phyloP scores from a whole-genome alignment of 2,329 filamentous ascomycete genomes.

The Aspergillus floridensis region DNA sequence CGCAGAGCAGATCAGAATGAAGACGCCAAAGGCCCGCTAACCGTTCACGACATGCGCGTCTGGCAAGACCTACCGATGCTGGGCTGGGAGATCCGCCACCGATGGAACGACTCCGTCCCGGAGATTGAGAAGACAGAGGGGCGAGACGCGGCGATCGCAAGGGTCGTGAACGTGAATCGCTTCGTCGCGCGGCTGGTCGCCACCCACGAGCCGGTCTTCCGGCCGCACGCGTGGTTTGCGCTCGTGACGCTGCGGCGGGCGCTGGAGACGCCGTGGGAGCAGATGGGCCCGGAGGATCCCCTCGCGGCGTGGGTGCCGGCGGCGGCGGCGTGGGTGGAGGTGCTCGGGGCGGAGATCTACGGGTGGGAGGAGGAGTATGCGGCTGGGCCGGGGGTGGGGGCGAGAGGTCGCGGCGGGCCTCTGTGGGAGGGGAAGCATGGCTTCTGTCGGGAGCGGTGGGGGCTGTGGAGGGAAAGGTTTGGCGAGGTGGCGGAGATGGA shows the following conservation, averaged over 20 bases:
- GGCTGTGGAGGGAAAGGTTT: slow-evolving; percentile 14
- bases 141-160: neutral
- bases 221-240: slow-evolving; percentile 8
- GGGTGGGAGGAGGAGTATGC: slow-evolving; percentile 12
- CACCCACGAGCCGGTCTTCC: slow-evolving; percentile 12
- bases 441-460: slow-evolving; percentile 13
- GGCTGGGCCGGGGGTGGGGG: neutral
- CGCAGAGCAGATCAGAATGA: neutral
- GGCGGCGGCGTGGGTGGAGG: slow-evolving; percentile 15
- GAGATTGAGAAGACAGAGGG: neutral
- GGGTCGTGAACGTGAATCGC: slow-evolving; percentile 3
- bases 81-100: slow-evolving; percentile 11
- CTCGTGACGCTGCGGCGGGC: slow-evolving; percentile 7
- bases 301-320: slow-evolving; percentile 11
- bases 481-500: slow-evolving; percentile 6
- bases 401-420: slow-evolving; percentile 10
- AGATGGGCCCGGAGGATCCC: neutral
- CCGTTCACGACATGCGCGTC: slow-evolving; percentile 8
- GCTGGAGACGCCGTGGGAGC: slow-evolving; percentile 7
- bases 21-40: neutral
- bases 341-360: slow-evolving; percentile 13
- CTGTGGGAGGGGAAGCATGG: slow-evolving; percentile 15
- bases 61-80: slow-evolving; percentile 15
- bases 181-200: slow-evolving; percentile 12
- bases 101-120: slow-evolving; percentile 12